Evolutionary conservation across 2,329 filamentous ascomycete genomes (phyloP).

Genomic region (Phyllosticta ampelicida): DNA sequence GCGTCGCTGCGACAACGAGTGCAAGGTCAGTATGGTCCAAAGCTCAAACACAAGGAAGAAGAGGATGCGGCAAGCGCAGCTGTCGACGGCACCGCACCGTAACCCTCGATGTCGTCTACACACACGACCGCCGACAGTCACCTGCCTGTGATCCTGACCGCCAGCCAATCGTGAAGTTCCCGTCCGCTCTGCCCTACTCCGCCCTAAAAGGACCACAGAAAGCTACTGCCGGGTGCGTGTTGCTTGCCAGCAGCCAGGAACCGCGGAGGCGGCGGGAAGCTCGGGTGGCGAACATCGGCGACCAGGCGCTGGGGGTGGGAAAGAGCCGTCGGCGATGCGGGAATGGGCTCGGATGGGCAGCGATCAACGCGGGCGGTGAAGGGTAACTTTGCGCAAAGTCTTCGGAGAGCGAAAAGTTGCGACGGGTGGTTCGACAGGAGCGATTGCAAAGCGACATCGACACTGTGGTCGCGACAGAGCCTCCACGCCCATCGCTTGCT

Average conservation of each 20-base stretch:
- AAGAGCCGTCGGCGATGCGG: neutral
- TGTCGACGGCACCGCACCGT: too few species aligned
- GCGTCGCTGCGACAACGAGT: too few species aligned
- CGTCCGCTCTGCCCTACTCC: too few species aligned
- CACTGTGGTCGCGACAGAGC: neutral
- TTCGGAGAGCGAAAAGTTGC: neutral
- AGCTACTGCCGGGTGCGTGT: neutral
- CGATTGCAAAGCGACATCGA: neutral
- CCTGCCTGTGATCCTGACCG: neutral
- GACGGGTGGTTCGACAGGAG: neutral
- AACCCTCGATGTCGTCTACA: too few species aligned
- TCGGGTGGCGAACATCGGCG: neutral
- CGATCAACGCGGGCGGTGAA: neutral
- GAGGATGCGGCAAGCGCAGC: too few species aligned
- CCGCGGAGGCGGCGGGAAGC: neutral
- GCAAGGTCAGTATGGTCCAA: too few species aligned
- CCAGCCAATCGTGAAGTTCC: neutral
- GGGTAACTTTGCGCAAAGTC: neutral
- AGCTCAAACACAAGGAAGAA: too few species aligned
- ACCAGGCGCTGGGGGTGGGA: neutral
- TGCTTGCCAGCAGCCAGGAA: neutral
- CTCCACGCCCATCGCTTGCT: neutral
- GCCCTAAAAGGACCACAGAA: neutral
- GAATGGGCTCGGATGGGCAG: neutral
- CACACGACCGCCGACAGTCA: too few species aligned